phyloP scores from a whole-genome alignment of 208 protist genomes.

The Leishmania major region DNA sequence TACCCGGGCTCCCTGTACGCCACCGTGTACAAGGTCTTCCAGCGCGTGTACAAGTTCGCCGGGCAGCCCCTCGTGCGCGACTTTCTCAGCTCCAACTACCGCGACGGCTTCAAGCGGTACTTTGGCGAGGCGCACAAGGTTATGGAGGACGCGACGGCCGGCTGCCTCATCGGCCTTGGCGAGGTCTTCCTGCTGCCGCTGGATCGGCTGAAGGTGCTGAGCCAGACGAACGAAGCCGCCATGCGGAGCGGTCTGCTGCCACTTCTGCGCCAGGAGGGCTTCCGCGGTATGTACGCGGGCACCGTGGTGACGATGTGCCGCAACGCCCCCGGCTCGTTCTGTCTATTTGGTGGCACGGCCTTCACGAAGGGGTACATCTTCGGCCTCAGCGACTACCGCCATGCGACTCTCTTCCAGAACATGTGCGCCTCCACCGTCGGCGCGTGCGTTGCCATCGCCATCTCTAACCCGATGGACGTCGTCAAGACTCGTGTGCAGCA shows the following conservation, averaged over 20 bases:
- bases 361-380: slow-evolving; percentile 90
- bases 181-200: slow-evolving; percentile 91
- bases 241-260: slow-evolving; percentile 63
- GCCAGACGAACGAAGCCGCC: slow-evolving; percentile 88
- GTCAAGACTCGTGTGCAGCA: slow-evolving; percentile 93
- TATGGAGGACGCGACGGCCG: slow-evolving; percentile 77
- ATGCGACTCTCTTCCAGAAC: slow-evolving; percentile 87
- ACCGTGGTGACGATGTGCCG: slow-evolving; percentile 84
- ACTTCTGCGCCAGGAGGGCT: slow-evolving; percentile 77
- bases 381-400: slow-evolving; percentile 73
- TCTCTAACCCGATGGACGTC: slow-evolving; percentile 93
- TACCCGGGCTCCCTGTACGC: slow-evolving; percentile 91
- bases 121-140: slow-evolving; percentile 69
- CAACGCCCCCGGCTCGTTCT: slow-evolving; percentile 92
- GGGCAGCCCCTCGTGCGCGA: slow-evolving; percentile 90
- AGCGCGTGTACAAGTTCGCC: slow-evolving; percentile 93
- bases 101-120: slow-evolving; percentile 41
- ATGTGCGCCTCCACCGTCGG: slow-evolving; percentile 83
- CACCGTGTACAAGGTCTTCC: slow-evolving; percentile 90
- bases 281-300: slow-evolving; percentile 87
- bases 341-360: slow-evolving; percentile 88
- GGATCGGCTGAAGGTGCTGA: slow-evolving; percentile 91
- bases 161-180: slow-evolving; percentile 85
- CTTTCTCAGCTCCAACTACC: slow-evolving; percentile 49
- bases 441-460: slow-evolving; percentile 77